These are phyloP conservation scores for Ogataea pini DNA, from an alignment of 805 yeast genomes.

Conservation along the genomic window DNA sequence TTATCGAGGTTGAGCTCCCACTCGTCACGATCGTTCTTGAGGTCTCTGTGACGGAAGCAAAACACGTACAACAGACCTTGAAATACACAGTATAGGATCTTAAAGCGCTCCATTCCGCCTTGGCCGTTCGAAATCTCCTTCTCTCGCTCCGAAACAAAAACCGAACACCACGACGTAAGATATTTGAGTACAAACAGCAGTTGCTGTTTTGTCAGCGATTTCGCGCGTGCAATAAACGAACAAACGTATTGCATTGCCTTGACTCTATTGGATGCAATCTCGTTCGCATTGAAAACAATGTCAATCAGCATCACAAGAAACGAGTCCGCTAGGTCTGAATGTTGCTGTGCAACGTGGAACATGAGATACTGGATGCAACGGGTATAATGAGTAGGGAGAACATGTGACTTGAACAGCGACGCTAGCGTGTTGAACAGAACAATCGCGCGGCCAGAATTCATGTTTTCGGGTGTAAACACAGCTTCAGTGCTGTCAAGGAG, in stretches of 20 bases:
- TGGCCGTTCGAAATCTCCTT: constrained; percentile 63
- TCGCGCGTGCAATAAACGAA: constrained; percentile 87
- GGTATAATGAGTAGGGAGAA: constrained; percentile 90
- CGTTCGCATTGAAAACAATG: constrained; percentile 70
- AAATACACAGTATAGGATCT: constrained; percentile 84
- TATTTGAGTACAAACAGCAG: constrained; percentile 80
- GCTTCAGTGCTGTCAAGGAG: constrained; percentile 53
- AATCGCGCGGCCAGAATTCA: constrained; percentile 65
- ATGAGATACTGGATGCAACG: constrained; percentile 82
- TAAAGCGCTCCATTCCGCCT: constrained; percentile 88
- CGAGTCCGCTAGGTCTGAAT: constrained; percentile 81
- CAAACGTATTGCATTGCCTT: constrained; percentile 92
- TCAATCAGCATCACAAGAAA: constrained; percentile 81
- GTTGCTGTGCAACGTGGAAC: constrained; percentile 79
- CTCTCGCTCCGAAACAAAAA: constrained; percentile 83
- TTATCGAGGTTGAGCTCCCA: constrained; percentile 86
- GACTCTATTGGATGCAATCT: constrained; percentile 71
- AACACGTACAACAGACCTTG: constrained; percentile 90
- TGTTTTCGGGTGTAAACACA: constrained; percentile 50
- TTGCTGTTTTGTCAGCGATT: constrained; percentile 67
- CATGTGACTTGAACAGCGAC: constrained; percentile 75
- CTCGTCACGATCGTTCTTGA: constrained; percentile 41
- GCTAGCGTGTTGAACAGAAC: constrained; percentile 70
- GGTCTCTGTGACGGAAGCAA: constrained; percentile 75
- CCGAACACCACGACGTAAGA: constrained; percentile 78